phyloP scores from a whole-genome alignment of 139 green algal species.

The Mesotaenium endlicherianum region DNA sequence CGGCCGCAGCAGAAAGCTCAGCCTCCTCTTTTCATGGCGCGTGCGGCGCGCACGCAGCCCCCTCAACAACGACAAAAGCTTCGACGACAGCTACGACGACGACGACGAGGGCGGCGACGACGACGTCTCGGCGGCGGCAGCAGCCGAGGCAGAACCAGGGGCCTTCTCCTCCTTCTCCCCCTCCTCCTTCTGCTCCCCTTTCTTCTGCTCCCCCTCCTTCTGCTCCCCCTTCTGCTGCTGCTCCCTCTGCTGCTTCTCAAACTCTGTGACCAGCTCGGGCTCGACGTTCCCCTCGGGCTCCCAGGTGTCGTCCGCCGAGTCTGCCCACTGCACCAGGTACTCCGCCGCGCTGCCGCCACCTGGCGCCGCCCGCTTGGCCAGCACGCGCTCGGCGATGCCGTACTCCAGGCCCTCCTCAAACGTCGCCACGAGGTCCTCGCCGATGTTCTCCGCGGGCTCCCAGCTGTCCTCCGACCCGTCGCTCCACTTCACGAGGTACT shows the following conservation, averaged over 20 bases:
- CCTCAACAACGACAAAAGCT: not conserved
- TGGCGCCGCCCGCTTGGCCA: constrained; percentile 25
- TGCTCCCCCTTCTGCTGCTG: constrained; percentile 6
- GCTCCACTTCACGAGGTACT: constrained; percentile 59
- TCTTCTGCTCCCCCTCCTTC: constrained; percentile 2
- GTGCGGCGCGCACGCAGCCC: not conserved
- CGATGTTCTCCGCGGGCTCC: constrained; percentile 54
- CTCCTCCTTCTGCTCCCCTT: not conserved
- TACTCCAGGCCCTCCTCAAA: constrained; percentile 48
- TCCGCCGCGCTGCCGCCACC: not conserved
- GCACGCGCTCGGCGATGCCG: constrained; percentile 32
- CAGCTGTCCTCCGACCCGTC: constrained; percentile 56
- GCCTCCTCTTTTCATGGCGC: not conserved
- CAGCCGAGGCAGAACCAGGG: not conserved
- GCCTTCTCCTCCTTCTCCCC: not conserved
- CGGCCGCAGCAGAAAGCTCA: no score
- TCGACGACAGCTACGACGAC: not conserved
- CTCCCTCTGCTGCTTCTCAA: no score
- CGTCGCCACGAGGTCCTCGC: constrained; percentile 48
- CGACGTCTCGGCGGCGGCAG: not conserved
- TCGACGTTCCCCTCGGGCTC: constrained; percentile 42
- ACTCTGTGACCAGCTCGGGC: constrained; percentile 40
- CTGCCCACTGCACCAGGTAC: constrained; percentile 52
- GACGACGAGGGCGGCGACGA: not conserved
- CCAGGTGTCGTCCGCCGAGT: constrained; percentile 49